A percentile compares a stretch with the other conserved stretches of the same genome.
Conservation (phyloP, 2,329 filamentous ascomycete genomes). For the Grosmannia penicillata region DNA sequence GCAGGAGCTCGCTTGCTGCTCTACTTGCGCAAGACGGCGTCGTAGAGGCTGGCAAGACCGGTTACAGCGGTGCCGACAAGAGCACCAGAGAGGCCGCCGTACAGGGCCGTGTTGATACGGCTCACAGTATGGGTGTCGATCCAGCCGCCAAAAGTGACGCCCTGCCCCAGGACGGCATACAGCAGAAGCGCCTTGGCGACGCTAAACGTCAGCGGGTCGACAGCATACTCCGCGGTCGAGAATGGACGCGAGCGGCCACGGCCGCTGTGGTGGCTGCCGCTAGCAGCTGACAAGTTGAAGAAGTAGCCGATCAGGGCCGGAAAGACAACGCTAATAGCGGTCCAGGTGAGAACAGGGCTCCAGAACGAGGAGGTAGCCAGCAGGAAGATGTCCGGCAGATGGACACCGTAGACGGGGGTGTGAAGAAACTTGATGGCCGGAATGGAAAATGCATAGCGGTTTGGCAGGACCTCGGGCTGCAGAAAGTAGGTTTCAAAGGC, state of each 20-base stretch:
- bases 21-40: conserved; percentile 59
- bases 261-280: conserved; percentile 19
- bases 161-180: conserved; percentile 65
- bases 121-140: conserved; percentile 44
- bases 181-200: conserved; percentile 71
- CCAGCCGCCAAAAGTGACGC: conserved; percentile 45
- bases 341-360: conserved; percentile 67
- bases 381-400: conserved; percentile 67
- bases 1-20: no score
- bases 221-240: conserved; percentile 35
- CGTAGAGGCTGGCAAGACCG: conserved; percentile 56
- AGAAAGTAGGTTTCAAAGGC: conserved; percentile 58
- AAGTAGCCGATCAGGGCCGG: conserved; percentile 71
- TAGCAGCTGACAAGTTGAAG: conserved; percentile 62
- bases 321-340: conserved; percentile 52
- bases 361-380: conserved; percentile 69
- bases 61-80: conserved; percentile 55
- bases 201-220: conserved; percentile 84
- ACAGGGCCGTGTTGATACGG: conserved; percentile 51
- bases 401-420: conserved; percentile 44
- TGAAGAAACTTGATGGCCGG: conserved; percentile 43
- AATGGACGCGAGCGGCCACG: conserved; percentile 26
- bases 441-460: conserved; percentile 58
- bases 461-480: conserved; percentile 54
- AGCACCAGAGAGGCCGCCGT: conserved; percentile 56